Conservation (phyloP, 805 yeast species). For the Ogataea ramenticola region DNA sequence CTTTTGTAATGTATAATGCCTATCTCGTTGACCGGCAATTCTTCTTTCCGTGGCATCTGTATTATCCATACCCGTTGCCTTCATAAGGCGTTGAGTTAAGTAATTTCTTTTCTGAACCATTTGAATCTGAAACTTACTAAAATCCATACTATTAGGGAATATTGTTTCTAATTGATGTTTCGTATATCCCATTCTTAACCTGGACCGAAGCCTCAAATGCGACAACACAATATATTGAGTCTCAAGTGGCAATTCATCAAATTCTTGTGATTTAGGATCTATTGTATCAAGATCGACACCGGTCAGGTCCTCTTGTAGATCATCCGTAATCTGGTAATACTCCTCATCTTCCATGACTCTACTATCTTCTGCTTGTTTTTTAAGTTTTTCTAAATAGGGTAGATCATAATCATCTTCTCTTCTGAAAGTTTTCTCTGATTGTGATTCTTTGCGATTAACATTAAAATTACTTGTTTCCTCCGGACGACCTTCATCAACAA, state of each 20-base stretch:
- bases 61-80: slow-evolving; percentile 71
- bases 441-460: not conserved
- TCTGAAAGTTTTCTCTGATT: slow-evolving; percentile 29
- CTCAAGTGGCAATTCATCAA: slow-evolving; percentile 66
- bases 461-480: no score
- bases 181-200: slow-evolving; percentile 92
- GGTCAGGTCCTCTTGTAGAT: slow-evolving; percentile 53
- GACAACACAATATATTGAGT: slow-evolving; percentile 86
- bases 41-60: slow-evolving; percentile 41
- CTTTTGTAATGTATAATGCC: slow-evolving; percentile 65
- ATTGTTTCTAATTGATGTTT: slow-evolving; percentile 78
- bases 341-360: slow-evolving; percentile 73
- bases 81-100: slow-evolving; percentile 81
- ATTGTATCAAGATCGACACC: slow-evolving; percentile 64
- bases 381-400: slow-evolving; percentile 54
- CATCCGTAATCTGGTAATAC: slow-evolving; percentile 50
- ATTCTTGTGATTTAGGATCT: slow-evolving; percentile 79
- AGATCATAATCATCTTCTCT: slow-evolving; percentile 79
- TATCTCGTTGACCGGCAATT: slow-evolving; percentile 77
- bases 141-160: slow-evolving; percentile 83
- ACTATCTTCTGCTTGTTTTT: slow-evolving; percentile 49
- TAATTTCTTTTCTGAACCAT: slow-evolving; percentile 90
- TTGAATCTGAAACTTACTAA: slow-evolving; percentile 86
- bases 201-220: slow-evolving; percentile 71
- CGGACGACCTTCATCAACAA: no score